These are phyloP conservation scores for Ministeria vibrans DNA, from an alignment of 78 protist genomes.

Conservation along the genomic window DNA sequence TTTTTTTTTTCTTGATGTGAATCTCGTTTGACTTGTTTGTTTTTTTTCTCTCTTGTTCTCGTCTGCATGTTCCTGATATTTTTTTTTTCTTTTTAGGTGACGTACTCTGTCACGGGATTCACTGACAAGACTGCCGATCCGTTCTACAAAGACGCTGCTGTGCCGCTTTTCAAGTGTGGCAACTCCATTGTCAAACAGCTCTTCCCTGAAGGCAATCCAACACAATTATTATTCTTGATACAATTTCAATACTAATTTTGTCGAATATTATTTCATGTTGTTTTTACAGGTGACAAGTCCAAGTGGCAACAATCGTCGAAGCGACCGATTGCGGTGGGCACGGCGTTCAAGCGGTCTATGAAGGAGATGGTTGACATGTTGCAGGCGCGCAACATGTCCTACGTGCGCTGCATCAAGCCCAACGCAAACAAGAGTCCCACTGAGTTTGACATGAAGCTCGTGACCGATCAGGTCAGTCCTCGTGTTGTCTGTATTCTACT, in stretches of 20 bases:
- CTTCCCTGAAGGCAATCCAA: not conserved
- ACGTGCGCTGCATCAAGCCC: slow-evolving; percentile 67
- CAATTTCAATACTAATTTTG: too few relatives aligned
- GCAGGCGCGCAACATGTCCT: slow-evolving; percentile 58
- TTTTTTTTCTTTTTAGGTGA: too few relatives aligned
- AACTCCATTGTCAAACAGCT: not conserved
- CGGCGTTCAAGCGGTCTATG: slow-evolving; percentile 62
- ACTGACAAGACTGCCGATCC: slow-evolving; percentile 80
- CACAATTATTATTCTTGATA: too few relatives aligned
- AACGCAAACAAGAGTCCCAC: slow-evolving; percentile 58
- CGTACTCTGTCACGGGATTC: slow-evolving; percentile 67
- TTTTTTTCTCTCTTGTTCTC: too few relatives aligned
- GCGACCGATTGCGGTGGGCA: slow-evolving; percentile 30
- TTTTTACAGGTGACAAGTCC: too few relatives aligned
- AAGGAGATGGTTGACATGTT: slow-evolving; percentile 44
- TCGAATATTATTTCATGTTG: too few relatives aligned
- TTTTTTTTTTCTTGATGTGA: too few relatives aligned
- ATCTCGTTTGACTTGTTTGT: too few relatives aligned
- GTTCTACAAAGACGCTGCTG: slow-evolving; percentile 47
- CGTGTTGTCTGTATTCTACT: too few relatives aligned
- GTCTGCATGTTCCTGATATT: too few relatives aligned
- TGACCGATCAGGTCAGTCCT: slow-evolving; percentile 45
- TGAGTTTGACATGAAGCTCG: slow-evolving; percentile 33
- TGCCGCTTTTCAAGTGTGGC: slow-evolving; percentile 1
- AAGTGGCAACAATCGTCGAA: not conserved